Conservation (phyloP, 2,329 filamentous ascomycete genomes). For the Diatrype stigma region DNA sequence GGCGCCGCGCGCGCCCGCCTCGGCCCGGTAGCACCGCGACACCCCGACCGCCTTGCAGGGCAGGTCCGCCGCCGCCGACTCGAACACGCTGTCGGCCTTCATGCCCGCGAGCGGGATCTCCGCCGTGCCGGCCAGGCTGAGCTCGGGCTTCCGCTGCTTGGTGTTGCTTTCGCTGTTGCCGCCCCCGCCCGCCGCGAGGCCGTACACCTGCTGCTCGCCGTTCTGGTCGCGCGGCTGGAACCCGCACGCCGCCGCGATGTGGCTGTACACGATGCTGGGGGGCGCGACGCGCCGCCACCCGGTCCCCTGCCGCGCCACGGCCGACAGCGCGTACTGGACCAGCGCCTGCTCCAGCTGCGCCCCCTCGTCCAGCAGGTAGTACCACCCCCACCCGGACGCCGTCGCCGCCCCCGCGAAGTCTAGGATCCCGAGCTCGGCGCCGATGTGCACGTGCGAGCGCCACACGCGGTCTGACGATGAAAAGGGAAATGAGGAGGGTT, state of each 20-base stretch:
- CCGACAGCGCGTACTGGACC: slow-evolving; percentile 75
- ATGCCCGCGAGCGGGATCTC: slow-evolving; percentile 94
- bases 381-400: slow-evolving; percentile 96
- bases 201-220: slow-evolving; percentile 89
- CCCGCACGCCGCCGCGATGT: slow-evolving; percentile 86
- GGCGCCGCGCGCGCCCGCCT: slow-evolving; percentile 83
- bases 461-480: slow-evolving; percentile 43
- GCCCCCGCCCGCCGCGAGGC: slow-evolving; percentile 61
- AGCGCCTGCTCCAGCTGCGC: slow-evolving; percentile 94
- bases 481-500: slow-evolving; percentile 20
- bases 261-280: slow-evolving; percentile 85
- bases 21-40: slow-evolving; percentile 91
- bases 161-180: too few species aligned
- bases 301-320: slow-evolving; percentile 59
- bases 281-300: slow-evolving; percentile 81
- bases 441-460: slow-evolving; percentile 82
- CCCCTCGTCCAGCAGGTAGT: slow-evolving; percentile 88
- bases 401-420: slow-evolving; percentile 80
- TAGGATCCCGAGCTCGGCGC: slow-evolving; percentile 78
- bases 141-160: too few species aligned
- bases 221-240: slow-evolving; percentile 90
- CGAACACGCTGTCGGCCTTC: slow-evolving; percentile 70
- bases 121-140: slow-evolving; percentile 80
- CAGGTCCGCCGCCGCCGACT: slow-evolving; percentile 51
- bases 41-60: slow-evolving; percentile 78